Base-by-base conservation (phyloP, 768 basidiomycete genomes). In the Agaricus bisporus region DNA sequence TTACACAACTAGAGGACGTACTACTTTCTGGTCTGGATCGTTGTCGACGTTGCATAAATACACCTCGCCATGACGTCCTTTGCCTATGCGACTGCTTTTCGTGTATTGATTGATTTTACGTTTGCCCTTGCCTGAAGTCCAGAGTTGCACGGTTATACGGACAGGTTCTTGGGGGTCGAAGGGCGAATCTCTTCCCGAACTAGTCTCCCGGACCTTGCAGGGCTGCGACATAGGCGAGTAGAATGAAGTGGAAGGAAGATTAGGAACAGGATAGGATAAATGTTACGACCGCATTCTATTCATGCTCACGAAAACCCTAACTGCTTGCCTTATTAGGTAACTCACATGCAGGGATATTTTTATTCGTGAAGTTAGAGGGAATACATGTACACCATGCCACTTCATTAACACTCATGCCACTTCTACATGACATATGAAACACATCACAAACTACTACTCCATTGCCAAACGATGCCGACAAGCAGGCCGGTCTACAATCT, bases 101-200 rank as follows among this genome's bases (percentile, higher is more conserved):
- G 79, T 69, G 68, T 94, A 95, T 67, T 95, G 90, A 70, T 94
- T 95, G 55, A 75, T 60, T 61, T 63, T 59, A 56, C 68, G 63
- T 60, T 67, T 61, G 55, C 70, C 66, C 63, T 67, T 60, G 7
- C 61, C 58, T 0, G 60, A 43, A 59, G 63, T 59, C 59, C 68
- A 57, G 56, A 73, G 56, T 60, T 58, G 62, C 50, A 70, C 65
- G 35, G 80, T 82, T 58, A 75, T 72, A 58, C 70, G 73, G 56
- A 79, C 73, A 41, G 64, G 68, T 48, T 71, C 70, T 59, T 65
- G 64, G 48, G 70, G 73, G 64, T 69, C 71, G 60, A 70, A 68
- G 20, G 68, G 69, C 56, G 53, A 58, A 56, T 56, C 48, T 29
- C 48, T 51, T 38, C 37, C 48, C 6, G 44, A 39, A 12, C 20